A percentile compares a stretch with the other conserved stretches of the same genome.
phyloP scores from a whole-genome alignment of 2,329 filamentous ascomycete genomes.

The Thelonectria olida region DNA sequence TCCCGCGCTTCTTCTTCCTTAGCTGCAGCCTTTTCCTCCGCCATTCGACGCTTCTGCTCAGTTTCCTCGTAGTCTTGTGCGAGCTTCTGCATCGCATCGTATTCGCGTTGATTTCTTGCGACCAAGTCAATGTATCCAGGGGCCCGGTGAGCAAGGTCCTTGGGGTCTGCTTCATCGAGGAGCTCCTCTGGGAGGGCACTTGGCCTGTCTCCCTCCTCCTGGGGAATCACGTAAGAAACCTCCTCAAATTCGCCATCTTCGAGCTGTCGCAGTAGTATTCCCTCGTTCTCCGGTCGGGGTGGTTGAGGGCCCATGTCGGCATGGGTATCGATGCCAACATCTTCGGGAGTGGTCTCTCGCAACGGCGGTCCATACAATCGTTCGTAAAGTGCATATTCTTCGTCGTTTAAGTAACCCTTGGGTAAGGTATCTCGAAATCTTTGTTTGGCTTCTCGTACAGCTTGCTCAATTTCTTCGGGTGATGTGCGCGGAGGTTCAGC shows the following conservation, averaged over 20 bases:
- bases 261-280: constrained; percentile 62
- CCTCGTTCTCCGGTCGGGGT: constrained; percentile 44
- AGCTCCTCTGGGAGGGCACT: constrained; percentile 24
- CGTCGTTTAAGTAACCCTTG: constrained; percentile 71
- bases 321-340: constrained; percentile 60
- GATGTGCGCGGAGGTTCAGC: constrained; percentile 14
- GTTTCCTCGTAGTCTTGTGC: constrained; percentile 66
- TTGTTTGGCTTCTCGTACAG: constrained; percentile 77
- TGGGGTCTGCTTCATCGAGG: constrained; percentile 35
- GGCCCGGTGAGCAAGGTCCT: constrained; percentile 40
- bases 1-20: constrained; percentile 48
- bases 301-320: constrained; percentile 46
- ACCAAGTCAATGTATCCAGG: constrained; percentile 56
- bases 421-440: constrained; percentile 82
- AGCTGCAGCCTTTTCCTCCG: constrained; percentile 41
- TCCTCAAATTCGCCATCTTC: constrained; percentile 70
- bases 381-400: constrained; percentile 80
- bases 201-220: constrained; percentile 19
- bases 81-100: constrained; percentile 61
- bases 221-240: constrained; percentile 57
- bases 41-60: constrained; percentile 45
- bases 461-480: constrained; percentile 61
- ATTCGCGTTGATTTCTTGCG: constrained; percentile 65
- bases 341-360: constrained; percentile 67
- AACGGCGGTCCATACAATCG: constrained; percentile 82